Evolutionary conservation across 192 early-diverging fungal genomes (phyloP), one percentile per base, ranked within the genome.

Genomic region (Thamnidium elegans): DNA sequence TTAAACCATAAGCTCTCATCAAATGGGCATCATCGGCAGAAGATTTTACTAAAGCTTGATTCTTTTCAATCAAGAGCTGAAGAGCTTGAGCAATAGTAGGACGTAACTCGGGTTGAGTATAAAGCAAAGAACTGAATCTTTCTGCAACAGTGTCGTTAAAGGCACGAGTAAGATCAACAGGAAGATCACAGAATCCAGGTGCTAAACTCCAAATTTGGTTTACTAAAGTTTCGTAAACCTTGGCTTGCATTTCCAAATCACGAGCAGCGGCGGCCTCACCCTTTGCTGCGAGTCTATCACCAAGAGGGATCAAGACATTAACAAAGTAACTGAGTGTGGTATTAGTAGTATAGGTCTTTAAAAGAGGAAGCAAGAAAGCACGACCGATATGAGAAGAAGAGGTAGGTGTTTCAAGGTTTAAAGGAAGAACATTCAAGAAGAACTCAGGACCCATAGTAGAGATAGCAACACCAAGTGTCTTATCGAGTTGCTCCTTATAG

Each of bases 201-300:
- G 94, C 78, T 42, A 97, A 78, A 17, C 85, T 84, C 92, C 95
- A 99, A 44, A 94, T 81, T 80, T 99, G 97, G 32, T 87, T 79
- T 34, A 81, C 83, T 30, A 99, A 79, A 3, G 95, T 95, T 56
- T 90, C 91, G 75, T 87, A 97, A 42, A 99, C 82, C 73, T 97
- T 96, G 50, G 94, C 85, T 76, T 89, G 86, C 50, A 89, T 78
- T 53, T 85, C 79, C 21, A 88, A 72, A 55, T 80, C 83, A 65
- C 87, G 66, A 19, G 73, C 61, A 17, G 75, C 66, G 64, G 83
- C 90, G 46, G 72, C 74, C 36, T 80, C 80, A 30, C 86, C 79
- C 70, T 87, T 90, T 19, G 79, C 78, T 10, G 82, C 72, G 50
- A 97, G 78, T 13, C 82, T 77, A 34, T 93, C 86, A 3, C 88